A percentile compares a stretch with the other conserved stretches of the same genome.
Conservation (phyloP, 306 rosid species). For the Prosopis cineraria region DNA sequence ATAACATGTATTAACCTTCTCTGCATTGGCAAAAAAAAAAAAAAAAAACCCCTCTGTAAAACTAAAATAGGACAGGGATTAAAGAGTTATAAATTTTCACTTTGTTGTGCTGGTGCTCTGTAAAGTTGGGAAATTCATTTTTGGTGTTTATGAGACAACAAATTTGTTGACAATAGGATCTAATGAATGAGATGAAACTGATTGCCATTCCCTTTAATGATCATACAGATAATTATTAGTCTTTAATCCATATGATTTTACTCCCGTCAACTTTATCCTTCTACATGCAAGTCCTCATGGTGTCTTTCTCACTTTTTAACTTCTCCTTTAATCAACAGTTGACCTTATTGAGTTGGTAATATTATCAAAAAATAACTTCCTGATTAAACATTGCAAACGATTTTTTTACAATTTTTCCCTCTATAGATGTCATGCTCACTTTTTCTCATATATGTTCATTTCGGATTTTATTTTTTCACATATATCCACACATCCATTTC, state of each 20-base stretch:
- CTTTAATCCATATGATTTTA: background rate
- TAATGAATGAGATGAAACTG: background rate
- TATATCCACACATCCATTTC: too few species aligned
- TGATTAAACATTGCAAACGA: too few species aligned
- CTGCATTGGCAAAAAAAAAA: too few species aligned
- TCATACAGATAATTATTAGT: background rate
- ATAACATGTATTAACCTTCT: background rate
- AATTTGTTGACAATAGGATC: background rate
- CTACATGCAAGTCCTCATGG: background rate
- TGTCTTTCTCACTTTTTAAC: background rate
- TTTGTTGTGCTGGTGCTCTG: background rate
- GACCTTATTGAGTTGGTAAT: background rate
- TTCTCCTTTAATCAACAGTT: background rate
- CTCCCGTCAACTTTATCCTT: background rate
- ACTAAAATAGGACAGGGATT: background rate
- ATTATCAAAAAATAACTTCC: background rate
- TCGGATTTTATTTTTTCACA: too few species aligned
- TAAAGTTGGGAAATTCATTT: background rate
- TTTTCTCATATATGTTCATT: too few species aligned
- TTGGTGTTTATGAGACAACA: background rate
- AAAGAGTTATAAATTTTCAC: background rate
- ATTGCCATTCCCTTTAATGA: background rate
- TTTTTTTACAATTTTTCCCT: too few species aligned
- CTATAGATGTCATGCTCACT: too few species aligned
- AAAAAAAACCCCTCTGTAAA: too few species aligned